Conservation (phyloP, 805 yeast genomes). For the Sugiyamaella boreocaroliniensis region DNA sequence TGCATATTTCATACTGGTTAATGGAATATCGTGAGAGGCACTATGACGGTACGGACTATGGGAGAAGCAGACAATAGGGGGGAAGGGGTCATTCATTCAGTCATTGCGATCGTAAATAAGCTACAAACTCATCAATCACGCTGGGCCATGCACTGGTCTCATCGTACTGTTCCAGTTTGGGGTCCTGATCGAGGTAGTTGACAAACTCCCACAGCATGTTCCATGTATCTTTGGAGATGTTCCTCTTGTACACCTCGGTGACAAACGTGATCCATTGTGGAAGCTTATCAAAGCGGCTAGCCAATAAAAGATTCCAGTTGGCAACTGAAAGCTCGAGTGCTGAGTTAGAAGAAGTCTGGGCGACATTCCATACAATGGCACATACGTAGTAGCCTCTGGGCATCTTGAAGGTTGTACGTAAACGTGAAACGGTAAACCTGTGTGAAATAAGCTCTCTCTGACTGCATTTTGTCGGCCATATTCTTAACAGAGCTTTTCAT, state of each 20-base stretch:
- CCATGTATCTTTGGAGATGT: constrained; percentile 75
- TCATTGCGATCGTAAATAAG: constrained; percentile 32
- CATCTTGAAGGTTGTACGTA: constrained; percentile 53
- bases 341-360: constrained; percentile 2
- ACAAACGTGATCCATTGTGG: constrained; percentile 54
- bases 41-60: background rate
- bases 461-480: constrained; percentile 31
- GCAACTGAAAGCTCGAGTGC: constrained; percentile 56
- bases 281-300: constrained; percentile 31
- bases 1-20: too few species aligned
- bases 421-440: constrained; percentile 67
- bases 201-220: constrained; percentile 69
- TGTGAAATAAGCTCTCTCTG: constrained; percentile 36
- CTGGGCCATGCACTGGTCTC: constrained; percentile 91
- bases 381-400: constrained; percentile 45
- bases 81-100: background rate
- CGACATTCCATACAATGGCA: background rate
- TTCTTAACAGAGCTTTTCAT: constrained; percentile 42
- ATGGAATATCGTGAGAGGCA: background rate
- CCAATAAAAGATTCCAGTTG: constrained; percentile 70
- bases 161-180: constrained; percentile 53
- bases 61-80: background rate
- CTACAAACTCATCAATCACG: constrained; percentile 76
- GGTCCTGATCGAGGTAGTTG: constrained; percentile 42
- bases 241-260: constrained; percentile 35